Evolutionary conservation across 805 yeast genomes (phyloP).

Genomic region (Cyberlindnera galapagoensis): DNA sequence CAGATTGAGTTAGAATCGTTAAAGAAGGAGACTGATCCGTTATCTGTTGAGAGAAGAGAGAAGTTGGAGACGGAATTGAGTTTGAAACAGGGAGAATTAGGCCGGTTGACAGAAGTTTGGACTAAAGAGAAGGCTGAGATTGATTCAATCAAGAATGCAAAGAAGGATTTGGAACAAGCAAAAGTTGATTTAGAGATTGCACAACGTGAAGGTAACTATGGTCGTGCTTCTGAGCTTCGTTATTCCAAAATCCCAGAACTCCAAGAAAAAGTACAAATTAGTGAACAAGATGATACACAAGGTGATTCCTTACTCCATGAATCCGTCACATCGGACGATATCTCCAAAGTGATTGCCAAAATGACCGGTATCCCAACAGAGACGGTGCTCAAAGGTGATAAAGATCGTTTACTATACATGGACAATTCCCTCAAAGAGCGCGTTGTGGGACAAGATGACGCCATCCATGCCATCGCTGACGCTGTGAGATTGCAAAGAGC

Average conservation of each 20-base stretch:
- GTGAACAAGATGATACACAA: constrained; percentile 28
- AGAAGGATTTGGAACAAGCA: constrained; percentile 79
- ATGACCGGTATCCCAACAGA: constrained; percentile 96
- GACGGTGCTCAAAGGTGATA: constrained; percentile 88
- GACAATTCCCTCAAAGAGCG: constrained; percentile 68
- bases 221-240: constrained; percentile 80
- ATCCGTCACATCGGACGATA: constrained; percentile 89
- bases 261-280: constrained; percentile 50
- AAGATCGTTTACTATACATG: constrained; percentile 85
- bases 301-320: constrained; percentile 60
- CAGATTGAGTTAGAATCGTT: constrained; percentile 93
- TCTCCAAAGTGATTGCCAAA: constrained; percentile 83
- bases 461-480: constrained; percentile 81
- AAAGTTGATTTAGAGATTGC: constrained; percentile 75
- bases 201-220: constrained; percentile 82
- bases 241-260: constrained; percentile 81
- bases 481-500: constrained; percentile 97
- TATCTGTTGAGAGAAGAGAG: constrained; percentile 73
- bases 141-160: constrained; percentile 71
- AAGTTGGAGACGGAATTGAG: constrained; percentile 64
- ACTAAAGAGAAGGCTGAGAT: constrained; percentile 72
- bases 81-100: constrained; percentile 55
- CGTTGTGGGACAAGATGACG: constrained; percentile 95
- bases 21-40: constrained; percentile 83
- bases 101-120: constrained; percentile 78